Conservation (phyloP, 164 flowering plant genomes). For the Taxillus chinensis region DNA sequence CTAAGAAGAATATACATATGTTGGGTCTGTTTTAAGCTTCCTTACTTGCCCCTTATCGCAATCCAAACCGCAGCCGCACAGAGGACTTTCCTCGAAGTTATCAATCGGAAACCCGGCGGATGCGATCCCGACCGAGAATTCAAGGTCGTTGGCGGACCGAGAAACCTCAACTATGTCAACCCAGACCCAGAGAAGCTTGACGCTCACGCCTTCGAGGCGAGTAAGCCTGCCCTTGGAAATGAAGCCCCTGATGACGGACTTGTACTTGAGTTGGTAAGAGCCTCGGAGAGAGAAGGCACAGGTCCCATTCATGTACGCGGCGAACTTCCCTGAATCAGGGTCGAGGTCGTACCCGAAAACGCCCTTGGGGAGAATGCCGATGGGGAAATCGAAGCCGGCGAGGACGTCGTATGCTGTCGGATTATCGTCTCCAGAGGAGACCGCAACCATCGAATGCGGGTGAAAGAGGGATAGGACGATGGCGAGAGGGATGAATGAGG, state of each 20-base stretch:
- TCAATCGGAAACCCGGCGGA: conserved; percentile 31
- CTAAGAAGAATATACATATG: background rate
- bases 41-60: conserved; percentile 11
- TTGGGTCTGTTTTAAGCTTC: background rate
- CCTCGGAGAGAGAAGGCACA: conserved; percentile 46
- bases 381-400: conserved; percentile 30
- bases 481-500: background rate
- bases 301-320: conserved; percentile 20
- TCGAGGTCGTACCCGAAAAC: conserved; percentile 32
- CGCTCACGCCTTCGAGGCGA: conserved; percentile 35
- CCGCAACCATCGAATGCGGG: background rate
- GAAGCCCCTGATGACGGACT: conserved; percentile 29
- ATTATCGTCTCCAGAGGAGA: background rate
- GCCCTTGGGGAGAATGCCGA: conserved; percentile 44
- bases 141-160: conserved; percentile 23
- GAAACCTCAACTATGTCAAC: conserved; percentile 36
- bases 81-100: conserved; percentile 32
- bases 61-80: conserved; percentile 41
- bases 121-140: conserved; percentile 39
- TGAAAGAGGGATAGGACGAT: background rate
- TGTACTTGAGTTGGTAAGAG: conserved; percentile 35
- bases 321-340: conserved; percentile 31
- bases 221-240: conserved; percentile 30
- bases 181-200: conserved; percentile 38
- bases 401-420: conserved; percentile 31